Base-by-base conservation (phyloP, 805 yeast genomes). In the Cyberlindnera veronae region DNA sequence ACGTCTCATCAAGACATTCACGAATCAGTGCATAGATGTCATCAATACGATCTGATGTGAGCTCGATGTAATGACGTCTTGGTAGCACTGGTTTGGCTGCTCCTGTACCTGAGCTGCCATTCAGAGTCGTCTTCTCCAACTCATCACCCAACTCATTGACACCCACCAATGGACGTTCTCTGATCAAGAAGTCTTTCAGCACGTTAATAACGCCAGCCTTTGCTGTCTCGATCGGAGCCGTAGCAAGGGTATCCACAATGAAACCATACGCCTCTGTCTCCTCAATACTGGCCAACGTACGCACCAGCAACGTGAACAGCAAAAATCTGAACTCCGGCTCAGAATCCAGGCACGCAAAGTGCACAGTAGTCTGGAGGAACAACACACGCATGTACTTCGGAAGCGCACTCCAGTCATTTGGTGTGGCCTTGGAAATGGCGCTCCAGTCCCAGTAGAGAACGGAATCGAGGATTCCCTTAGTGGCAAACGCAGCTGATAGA, bases 171-270 rank as follows among this genome's bases (percentile, higher is more conserved):
- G 45, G 31, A 20, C 52, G 51, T 6, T 54, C 52, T 46, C 74
- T 71, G 5, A 72, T 51, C 48, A 79, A 59, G 46, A 88, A 67
- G 50, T 81, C 87, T 57, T 83, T 87, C 54, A 88, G 70, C 18
- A 87, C 77, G 4, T 81, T 77, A 14, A 87, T 72, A 27, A 79
- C 62, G 3, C 78, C 78, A 18, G 81, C 69, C 50, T 79, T 78
- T 17, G 77, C 74, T 29, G 74, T 72, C 29, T 71, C 77, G 54
- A 71, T 77, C 2, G 93, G 90, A 54, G 91, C 84, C 37, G 74
- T 67, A 21, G 67, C 64, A 36, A 91, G 66, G 1, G 88, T 71
- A 54, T 86, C 88, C 18, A 69, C 55, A 13, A 87, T 64, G 55
- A 84, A 85, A 3, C 66, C 64, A 60, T 77, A 86, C 0, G 84